These are phyloP conservation scores for Lepraria neglecta DNA, from an alignment of 495 filamentous ascomycete genomes.

Conservation along the genomic window DNA sequence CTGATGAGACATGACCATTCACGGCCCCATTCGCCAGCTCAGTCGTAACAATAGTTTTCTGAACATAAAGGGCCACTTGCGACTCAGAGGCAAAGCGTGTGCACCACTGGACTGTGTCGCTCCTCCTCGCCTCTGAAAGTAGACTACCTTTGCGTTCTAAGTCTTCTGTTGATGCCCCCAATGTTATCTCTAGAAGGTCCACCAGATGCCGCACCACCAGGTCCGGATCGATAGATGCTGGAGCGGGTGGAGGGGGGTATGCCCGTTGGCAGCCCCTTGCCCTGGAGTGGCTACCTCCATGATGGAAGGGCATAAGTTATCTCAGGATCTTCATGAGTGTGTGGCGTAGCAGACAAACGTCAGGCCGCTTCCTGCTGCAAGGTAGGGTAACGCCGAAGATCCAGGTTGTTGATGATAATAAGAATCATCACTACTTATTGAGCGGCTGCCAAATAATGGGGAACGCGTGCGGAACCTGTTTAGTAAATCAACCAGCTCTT, in stretches of 20 bases:
- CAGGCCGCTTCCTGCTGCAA: background rate
- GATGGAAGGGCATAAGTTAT: conserved; percentile 23
- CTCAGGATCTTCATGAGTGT: conserved; percentile 16
- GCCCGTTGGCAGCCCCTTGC: conserved; percentile 42
- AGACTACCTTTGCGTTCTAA: conserved; percentile 74
- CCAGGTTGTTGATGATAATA: conserved; percentile 7
- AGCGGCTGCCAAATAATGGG: conserved; percentile 9
- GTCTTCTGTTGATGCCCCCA: conserved; percentile 76
- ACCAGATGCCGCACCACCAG: conserved; percentile 71
- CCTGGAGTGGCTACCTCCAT: conserved; percentile 50
- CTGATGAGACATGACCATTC: conserved; percentile 39
- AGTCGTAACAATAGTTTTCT: conserved; percentile 66
- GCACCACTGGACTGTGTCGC: conserved; percentile 80
- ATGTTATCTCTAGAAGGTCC: conserved; percentile 70
- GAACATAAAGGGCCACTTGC: conserved; percentile 81
- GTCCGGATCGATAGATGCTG: conserved; percentile 49
- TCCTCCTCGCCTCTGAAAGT: conserved; percentile 60
- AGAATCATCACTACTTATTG: background rate
- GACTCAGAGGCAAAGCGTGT: conserved; percentile 81
- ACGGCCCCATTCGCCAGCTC: conserved; percentile 46
- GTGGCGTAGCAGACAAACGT: conserved; percentile 16
- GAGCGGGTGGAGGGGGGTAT: conserved; percentile 36
- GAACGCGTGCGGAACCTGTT: conserved; percentile 8
- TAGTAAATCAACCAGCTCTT: background rate
- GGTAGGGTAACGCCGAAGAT: background rate